A percentile compares a stretch with the other conserved stretches of the same genome.
Conservation (phyloP, 768 basidiomycete genomes). For the Glaciozyma antarctica region DNA sequence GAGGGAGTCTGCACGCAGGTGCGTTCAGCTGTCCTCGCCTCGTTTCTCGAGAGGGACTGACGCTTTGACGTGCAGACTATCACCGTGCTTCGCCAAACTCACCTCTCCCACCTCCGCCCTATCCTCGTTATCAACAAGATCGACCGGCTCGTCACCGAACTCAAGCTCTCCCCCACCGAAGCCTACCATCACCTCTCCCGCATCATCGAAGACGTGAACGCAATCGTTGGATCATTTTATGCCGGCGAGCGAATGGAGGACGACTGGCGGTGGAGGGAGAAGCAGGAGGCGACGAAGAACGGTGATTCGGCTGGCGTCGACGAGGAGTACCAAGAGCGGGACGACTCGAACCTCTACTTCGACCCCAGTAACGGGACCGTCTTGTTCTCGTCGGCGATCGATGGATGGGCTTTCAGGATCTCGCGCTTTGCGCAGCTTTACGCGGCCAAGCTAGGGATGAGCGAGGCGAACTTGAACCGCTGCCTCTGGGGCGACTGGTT, state of each 20-base stretch:
- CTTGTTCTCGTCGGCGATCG: conserved; percentile 87
- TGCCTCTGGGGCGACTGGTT: conserved; percentile 98
- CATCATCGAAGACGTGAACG: conserved; percentile 93
- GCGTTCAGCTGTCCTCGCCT: conserved; percentile 33
- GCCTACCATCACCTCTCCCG: conserved; percentile 90
- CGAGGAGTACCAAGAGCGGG: conserved; percentile 80
- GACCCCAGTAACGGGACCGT: conserved; percentile 93
- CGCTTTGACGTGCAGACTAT: conserved; percentile 57
- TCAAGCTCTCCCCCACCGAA: conserved; percentile 79
- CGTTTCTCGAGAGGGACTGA: conserved; percentile 4
- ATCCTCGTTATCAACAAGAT: conserved; percentile 95
- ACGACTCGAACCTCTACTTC: conserved; percentile 96
- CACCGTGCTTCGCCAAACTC: conserved; percentile 86
- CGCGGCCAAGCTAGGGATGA: conserved; percentile 78
- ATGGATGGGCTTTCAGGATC: conserved; percentile 95
- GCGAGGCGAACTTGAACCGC: conserved; percentile 70
- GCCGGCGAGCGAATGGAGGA: conserved; percentile 95
- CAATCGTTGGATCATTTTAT: conserved; percentile 94
- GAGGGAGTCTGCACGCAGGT: conserved; percentile 98
- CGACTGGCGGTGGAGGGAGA: conserved; percentile 86
- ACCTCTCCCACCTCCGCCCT: conserved; percentile 77
- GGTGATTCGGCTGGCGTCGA: conserved; percentile 27
- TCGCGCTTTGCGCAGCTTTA: conserved; percentile 89
- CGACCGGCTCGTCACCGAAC: conserved; percentile 85
- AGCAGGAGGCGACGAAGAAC: conserved; percentile 64